phyloP scores from a whole-genome alignment of 2,329 filamentous ascomycete species.

The Aureobasidium subglaciale region DNA sequence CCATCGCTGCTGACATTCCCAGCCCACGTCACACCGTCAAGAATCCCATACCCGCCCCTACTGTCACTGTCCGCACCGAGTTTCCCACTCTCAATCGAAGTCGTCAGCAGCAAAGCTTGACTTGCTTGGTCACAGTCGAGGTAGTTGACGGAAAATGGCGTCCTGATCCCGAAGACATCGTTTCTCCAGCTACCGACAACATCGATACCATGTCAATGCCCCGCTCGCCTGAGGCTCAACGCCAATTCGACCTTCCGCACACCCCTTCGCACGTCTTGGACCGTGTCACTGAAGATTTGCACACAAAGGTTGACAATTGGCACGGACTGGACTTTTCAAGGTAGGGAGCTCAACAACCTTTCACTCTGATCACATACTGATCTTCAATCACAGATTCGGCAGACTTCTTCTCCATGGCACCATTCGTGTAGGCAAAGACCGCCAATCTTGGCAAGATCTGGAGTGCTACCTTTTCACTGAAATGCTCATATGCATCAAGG shows the following conservation, averaged over 20 bases:
- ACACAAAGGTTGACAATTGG: constrained; percentile 93
- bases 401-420: constrained; percentile 85
- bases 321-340: constrained; percentile 88
- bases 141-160: constrained; percentile 89
- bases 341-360: constrained; percentile 35
- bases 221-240: constrained; percentile 9
- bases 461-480: constrained; percentile 96
- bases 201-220: constrained; percentile 7
- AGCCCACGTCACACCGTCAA: constrained; percentile 63
- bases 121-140: constrained; percentile 88
- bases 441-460: constrained; percentile 91
- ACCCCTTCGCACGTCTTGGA: constrained; percentile 62
- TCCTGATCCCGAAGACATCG: constrained; percentile 73
- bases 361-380: neutral
- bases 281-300: constrained; percentile 77
- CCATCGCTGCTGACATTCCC: constrained; percentile 80
- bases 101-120: constrained; percentile 88
- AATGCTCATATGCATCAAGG: constrained; percentile 99
- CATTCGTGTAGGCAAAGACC: constrained; percentile 91
- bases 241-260: constrained; percentile 12
- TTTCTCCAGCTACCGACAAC: constrained; percentile 35
- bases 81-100: constrained; percentile 91
- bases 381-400: constrained; percentile 58
- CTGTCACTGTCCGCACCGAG: constrained; percentile 91
- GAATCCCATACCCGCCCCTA: constrained; percentile 84